These are phyloP conservation scores for Pilasporangium apinafurcum DNA, from an alignment of 352 stramenopile species.

Conservation along the genomic window DNA sequence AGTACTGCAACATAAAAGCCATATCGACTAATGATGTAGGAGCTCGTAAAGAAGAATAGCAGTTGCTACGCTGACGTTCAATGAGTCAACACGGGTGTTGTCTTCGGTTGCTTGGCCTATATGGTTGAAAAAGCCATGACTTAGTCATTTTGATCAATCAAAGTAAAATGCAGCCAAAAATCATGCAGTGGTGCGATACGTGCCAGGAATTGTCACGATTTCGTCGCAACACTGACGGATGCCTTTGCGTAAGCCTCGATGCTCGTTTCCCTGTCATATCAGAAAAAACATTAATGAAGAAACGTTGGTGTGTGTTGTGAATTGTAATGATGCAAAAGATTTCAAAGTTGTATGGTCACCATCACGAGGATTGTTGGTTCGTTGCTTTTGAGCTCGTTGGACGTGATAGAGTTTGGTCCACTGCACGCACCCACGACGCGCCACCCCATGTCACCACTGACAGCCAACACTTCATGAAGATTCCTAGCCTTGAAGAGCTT, in stretches of 20 bases:
- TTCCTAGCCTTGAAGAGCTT: slow-evolving; percentile 64
- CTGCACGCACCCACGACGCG: slow-evolving; percentile 65
- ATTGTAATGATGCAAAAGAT: not conserved
- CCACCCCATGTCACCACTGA: slow-evolving; percentile 65
- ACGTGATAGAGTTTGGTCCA: slow-evolving; percentile 62
- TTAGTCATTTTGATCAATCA: not conserved
- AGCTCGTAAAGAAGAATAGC: slow-evolving; percentile 77
- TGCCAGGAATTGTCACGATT: slow-evolving; percentile 69
- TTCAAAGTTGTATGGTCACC: slow-evolving; percentile 17
- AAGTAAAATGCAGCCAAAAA: not conserved
- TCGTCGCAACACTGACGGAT: slow-evolving; percentile 71
- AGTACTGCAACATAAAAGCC: not conserved
- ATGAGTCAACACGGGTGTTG: slow-evolving; percentile 67
- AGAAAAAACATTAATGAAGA: not conserved
- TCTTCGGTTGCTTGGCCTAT: slow-evolving; percentile 41
- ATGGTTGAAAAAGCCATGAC: not conserved
- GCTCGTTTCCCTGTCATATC: slow-evolving; percentile 58
- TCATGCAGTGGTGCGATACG: not conserved
- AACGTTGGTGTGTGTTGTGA: not conserved
- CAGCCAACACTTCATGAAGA: slow-evolving; percentile 59
- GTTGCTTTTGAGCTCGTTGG: slow-evolving; percentile 31
- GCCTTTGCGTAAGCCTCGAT: slow-evolving; percentile 61
- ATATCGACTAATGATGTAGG: slow-evolving; percentile 43
- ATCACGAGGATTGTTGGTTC: slow-evolving; percentile 79
- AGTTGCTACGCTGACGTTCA: slow-evolving; percentile 76